A percentile compares a stretch with the other conserved stretches of the same genome.
These are phyloP conservation scores for Stachybotrys elegans DNA, from an alignment of 2,329 filamentous ascomycete genomes.

Conservation along the genomic window DNA sequence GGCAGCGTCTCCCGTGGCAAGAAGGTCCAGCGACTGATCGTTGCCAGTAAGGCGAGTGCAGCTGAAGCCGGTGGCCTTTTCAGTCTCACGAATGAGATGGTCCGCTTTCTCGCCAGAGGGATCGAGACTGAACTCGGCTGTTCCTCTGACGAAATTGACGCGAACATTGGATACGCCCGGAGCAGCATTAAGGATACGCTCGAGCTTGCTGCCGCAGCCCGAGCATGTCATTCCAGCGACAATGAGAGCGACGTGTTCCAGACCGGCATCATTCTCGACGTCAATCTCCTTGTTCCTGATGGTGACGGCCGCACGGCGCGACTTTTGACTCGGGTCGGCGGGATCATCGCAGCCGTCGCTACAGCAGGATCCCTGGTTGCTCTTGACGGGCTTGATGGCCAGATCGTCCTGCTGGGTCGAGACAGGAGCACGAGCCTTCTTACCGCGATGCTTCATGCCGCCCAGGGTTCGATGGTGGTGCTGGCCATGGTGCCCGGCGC, in stretches of 20 bases:
- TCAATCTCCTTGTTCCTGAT: constrained; percentile 11
- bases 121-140: constrained; percentile 27
- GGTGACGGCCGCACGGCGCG: constrained; percentile 3
- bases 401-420: constrained; percentile 6
- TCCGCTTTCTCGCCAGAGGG: constrained; percentile 15
- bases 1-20: constrained; percentile 13
- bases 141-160: constrained; percentile 33
- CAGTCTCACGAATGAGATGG: constrained; percentile 19
- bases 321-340: neutral
- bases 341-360: constrained; percentile 5
- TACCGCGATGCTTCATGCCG: constrained; percentile 14
- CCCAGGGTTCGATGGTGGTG: constrained; percentile 13
- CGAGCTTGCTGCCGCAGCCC: constrained; percentile 28
- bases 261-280: constrained; percentile 17
- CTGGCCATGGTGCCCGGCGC: neutral
- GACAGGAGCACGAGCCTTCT: constrained; percentile 10
- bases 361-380: constrained; percentile 6
- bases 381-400: constrained; percentile 2
- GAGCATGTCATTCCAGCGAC: constrained; percentile 33
- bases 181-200: constrained; percentile 18
- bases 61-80: constrained; percentile 24
- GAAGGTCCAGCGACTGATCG: constrained; percentile 23
- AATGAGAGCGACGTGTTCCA: constrained; percentile 20
- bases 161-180: constrained; percentile 24
- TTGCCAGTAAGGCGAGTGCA: constrained; percentile 17